A percentile compares a stretch with the other conserved stretches of the same genome.
These are phyloP conservation scores for Trametes polyzona DNA, from an alignment of 1,284 basidiomycete species.

Conservation along the genomic window DNA sequence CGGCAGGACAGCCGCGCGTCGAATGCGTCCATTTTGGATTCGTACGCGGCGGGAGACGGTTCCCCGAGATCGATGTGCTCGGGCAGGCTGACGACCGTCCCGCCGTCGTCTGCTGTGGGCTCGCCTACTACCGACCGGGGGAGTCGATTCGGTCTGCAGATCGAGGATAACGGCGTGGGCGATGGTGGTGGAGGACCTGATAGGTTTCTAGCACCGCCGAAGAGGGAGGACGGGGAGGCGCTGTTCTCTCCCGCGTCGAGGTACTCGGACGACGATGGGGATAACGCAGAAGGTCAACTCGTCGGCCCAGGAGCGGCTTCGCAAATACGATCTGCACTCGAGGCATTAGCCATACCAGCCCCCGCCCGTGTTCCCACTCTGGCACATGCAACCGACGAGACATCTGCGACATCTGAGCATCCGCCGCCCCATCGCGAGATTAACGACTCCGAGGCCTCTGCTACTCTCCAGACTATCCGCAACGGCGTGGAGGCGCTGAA, in stretches of 20 bases:
- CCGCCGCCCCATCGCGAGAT: neutral
- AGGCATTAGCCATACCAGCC: neutral
- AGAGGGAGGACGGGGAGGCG: neutral
- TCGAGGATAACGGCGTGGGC: no score
- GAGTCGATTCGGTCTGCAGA: neutral
- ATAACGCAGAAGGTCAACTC: neutral
- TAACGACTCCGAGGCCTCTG: neutral
- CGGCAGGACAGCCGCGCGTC: slow-evolving; percentile 26
- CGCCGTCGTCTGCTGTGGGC: slow-evolving; percentile 17
- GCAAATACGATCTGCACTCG: slow-evolving; percentile 1
- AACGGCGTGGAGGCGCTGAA: slow-evolving; percentile 24
- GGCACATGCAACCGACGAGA: neutral
- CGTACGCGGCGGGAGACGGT: slow-evolving; percentile 15
- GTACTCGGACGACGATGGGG: slow-evolving; percentile 28
- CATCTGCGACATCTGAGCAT: neutral
- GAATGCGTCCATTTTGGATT: slow-evolving; percentile 29
- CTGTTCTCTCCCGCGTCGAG: slow-evolving; percentile 30
- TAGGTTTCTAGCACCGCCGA: slow-evolving; percentile 8
- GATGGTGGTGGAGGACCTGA: no score
- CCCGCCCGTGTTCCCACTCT: no score
- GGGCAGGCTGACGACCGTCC: slow-evolving; percentile 26
- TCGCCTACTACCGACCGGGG: slow-evolving; percentile 14
- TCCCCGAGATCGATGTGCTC: slow-evolving; percentile 27
- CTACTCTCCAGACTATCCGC: slow-evolving; percentile 20
- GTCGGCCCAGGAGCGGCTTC: neutral